Conservation (phyloP, 2,329 filamentous ascomycete genomes). For the Cytospora chrysosperma region DNA sequence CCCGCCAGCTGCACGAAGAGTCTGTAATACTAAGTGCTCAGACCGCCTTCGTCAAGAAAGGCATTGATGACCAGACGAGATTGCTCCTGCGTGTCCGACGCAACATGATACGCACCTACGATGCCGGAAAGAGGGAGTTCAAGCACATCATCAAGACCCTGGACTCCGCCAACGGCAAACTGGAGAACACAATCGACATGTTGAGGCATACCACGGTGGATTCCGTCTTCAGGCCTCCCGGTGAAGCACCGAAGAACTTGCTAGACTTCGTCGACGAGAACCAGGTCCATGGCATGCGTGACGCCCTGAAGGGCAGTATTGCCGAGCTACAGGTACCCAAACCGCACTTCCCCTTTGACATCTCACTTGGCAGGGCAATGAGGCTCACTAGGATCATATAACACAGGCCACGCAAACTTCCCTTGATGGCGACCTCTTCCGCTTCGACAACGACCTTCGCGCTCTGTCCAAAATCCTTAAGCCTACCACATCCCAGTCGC, state of each 20-base stretch:
- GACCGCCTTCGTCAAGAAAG: conserved; percentile 64
- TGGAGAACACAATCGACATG: conserved; percentile 65
- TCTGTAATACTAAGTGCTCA: conserved; percentile 71
- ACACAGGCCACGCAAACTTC: conserved; percentile 60
- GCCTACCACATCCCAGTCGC: conserved; percentile 38
- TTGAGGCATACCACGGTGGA: conserved; percentile 66
- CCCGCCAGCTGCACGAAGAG: conserved; percentile 74
- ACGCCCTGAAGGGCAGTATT: conserved; percentile 68
- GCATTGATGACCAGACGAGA: conserved; percentile 56
- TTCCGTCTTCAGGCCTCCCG: conserved; percentile 57
- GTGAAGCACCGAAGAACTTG: conserved; percentile 60
- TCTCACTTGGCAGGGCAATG: too few species aligned
- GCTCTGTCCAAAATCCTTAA: conserved; percentile 58
- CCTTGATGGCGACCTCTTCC: conserved; percentile 73
- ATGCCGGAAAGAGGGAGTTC: conserved; percentile 59
- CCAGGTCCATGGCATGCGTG: conserved; percentile 63
- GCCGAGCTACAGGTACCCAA: conserved; percentile 62
- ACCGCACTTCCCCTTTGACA: background rate
- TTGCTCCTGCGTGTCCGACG: conserved; percentile 52
- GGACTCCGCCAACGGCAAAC: conserved; percentile 63
- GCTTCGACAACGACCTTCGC: conserved; percentile 73
- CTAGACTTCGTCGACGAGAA: conserved; percentile 76
- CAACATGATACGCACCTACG: conserved; percentile 55
- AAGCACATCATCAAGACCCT: conserved; percentile 61
- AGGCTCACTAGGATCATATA: background rate